Conservation (phyloP, 805 yeast genomes). For the Tetrapisispora iriomotensis region DNA sequence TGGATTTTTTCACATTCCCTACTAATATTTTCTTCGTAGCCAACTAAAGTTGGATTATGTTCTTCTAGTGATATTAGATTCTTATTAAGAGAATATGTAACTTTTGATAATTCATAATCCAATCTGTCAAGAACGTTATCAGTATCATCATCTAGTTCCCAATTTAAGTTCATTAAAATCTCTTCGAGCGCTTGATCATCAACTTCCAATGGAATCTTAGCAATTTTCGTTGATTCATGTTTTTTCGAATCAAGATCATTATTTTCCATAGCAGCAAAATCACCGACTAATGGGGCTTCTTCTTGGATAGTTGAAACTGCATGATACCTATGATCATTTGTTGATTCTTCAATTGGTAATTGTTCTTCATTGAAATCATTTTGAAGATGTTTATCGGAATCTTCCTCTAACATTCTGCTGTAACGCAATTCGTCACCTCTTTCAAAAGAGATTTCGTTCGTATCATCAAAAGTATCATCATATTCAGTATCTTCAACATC, state of each 20-base stretch:
- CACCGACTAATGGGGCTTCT: slow-evolving; percentile 9
- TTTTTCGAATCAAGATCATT: background rate
- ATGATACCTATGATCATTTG: slow-evolving; percentile 10
- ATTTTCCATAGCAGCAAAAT: background rate
- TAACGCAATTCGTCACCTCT: slow-evolving; percentile 26
- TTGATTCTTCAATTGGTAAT: slow-evolving; percentile 7
- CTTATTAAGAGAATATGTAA: slow-evolving; percentile 55
- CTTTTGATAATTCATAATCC: slow-evolving; percentile 44
- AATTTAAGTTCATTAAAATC: slow-evolving; percentile 64
- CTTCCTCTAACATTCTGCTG: slow-evolving; percentile 8
- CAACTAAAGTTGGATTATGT: slow-evolving; percentile 34
- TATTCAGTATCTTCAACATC: background rate
- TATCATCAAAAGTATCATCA: slow-evolving; percentile 11
- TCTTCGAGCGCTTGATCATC: slow-evolving; percentile 34
- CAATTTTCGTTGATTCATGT: background rate
- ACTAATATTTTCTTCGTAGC: slow-evolving; percentile 35
- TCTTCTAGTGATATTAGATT: slow-evolving; percentile 43
- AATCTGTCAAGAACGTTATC: slow-evolving; percentile 48
- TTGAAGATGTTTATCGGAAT: background rate
- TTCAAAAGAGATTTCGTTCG: slow-evolving; percentile 30
- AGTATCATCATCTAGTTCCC: slow-evolving; percentile 63
- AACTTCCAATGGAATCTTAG: slow-evolving; percentile 14
- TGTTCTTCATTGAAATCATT: background rate
- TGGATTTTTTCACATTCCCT: slow-evolving; percentile 47
- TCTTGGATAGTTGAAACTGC: slow-evolving; percentile 28